Evolutionary conservation across 148 eudicot genomes (phyloP), one percentile per base, ranked within the genome.

Genomic region (Chenopodium suecicum): DNA sequence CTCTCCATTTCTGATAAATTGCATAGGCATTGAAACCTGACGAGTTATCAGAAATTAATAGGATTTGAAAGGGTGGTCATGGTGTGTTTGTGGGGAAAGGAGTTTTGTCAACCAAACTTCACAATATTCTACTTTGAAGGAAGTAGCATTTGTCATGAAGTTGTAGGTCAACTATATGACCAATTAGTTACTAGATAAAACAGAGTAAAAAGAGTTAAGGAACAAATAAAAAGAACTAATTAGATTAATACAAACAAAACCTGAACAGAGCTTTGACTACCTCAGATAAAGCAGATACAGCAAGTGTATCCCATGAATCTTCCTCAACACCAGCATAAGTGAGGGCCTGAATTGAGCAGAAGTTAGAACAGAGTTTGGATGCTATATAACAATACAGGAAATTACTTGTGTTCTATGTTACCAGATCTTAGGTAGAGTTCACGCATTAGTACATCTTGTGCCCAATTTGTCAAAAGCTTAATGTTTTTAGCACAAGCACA

Each of bases 291-390:
- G 90, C 90, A 81, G 91, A 83, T 81, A 94, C 87, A 32, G 91
- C 97, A 84, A 92, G 91, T 82, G 85, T 80, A 84, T 91, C 88
- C 95, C 98, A 94, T 67, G 93, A 86, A 86, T 89, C 94, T 83
- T 86, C 97, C 86, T 83, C 82, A 77, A 82, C 85, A 78, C 91
- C 89, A 84, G 84, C 87, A 82, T 90, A 91, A 34, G 89, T 88
- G 83, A 94, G 90, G 60, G 93, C 94, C 99, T 96, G 93, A 83
- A 87, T 77, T 73, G 83, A 87, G 73, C 79, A 82, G 50, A 47
- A 50, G 20, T 79, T 73, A 37, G 50, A 69, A 34, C 66, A 44
- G 58, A 32, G 60, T 58, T 48, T 73, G 80, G 32, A 62, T 50
- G 17, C 16, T 4, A 17, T 56, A 14, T 17, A 56, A 22, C 19